A percentile compares a stretch with the other conserved stretches of the same genome.
Evolutionary conservation across 2,329 filamentous ascomycete genomes (phyloP).

Genomic region (Penicillium brasilianum): DNA sequence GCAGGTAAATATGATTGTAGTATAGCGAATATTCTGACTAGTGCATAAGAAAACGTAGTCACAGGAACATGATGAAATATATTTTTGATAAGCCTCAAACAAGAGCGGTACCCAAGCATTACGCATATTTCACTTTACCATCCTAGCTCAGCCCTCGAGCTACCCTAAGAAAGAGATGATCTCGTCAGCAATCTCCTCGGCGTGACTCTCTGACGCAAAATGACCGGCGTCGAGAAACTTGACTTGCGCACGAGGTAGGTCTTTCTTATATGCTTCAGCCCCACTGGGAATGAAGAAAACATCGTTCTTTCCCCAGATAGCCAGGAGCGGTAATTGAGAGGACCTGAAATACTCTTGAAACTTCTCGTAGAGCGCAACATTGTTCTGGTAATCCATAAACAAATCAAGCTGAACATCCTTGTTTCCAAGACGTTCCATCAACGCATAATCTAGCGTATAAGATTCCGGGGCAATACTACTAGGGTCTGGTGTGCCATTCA

Average conservation of each 20-base stretch:
- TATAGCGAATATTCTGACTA: not conserved
- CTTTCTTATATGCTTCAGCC: constrained; percentile 59
- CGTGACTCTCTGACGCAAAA: constrained; percentile 57
- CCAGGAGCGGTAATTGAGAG: constrained; percentile 59
- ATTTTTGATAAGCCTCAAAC: not conserved
- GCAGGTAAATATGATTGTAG: not conserved
- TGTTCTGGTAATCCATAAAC: constrained; percentile 63
- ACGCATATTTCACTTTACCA: not conserved
- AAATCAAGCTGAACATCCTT: constrained; percentile 62
- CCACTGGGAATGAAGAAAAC: constrained; percentile 52
- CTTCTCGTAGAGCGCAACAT: constrained; percentile 58
- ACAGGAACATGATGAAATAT: too few species aligned
- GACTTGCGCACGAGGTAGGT: constrained; percentile 56
- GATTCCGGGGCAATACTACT: constrained; percentile 51
- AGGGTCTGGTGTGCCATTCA: constrained; percentile 45
- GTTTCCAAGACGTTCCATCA: constrained; percentile 57
- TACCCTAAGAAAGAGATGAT: constrained; percentile 30
- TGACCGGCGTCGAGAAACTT: constrained; percentile 61
- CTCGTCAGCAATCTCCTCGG: constrained; percentile 42
- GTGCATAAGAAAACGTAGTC: not conserved
- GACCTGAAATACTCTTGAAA: constrained; percentile 62
- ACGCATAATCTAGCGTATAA: constrained; percentile 57
- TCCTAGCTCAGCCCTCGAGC: not conserved
- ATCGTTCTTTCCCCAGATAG: constrained; percentile 65
- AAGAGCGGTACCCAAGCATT: not conserved